Evolutionary conservation across 2,329 filamentous ascomycete species (phyloP), one percentile per base, ranked within the genome.

Genomic region (Madurella mycetomatis): DNA sequence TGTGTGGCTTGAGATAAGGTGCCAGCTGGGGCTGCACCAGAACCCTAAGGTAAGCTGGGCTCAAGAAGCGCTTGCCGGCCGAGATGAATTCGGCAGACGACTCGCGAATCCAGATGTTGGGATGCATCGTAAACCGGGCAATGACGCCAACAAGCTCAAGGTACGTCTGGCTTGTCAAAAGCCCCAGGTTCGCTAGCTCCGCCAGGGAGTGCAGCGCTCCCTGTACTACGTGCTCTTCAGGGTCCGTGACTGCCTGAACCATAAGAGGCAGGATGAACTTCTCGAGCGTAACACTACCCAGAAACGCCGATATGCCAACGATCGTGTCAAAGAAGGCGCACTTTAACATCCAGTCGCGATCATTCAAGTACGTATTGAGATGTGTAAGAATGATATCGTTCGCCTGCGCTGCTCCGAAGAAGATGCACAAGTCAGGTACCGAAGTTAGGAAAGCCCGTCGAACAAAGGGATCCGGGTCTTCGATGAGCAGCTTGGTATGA

Each of bases 341-440:
- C 69, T 96, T 96, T 32, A 99, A 75, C 69, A 90, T 90, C 94
- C 94, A 99, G 68, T 99, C 92, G 41, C 87, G 84, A 64, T 97
- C 94, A 62, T 99, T 99, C 9, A 99, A 74, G 65, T 99, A 99
- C 0, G 94, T 99, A 66, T 97, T 97, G 30, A 99, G 76, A 72
- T 99, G 94, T 32, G 91, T 95, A 18, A 99, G 76, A 15, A 99
- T 85, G n/a, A 99, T 90, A 66, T 99, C 94, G 68, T 95, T 96
- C 1, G 92, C 88, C 65, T 91, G 87, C n/a, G 86, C 81, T 57
- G 88, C 92, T 2, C 90, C 91, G 62, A 99, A 97, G 70, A 99
- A 97, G 61, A 96, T 84, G 67, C 94, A 99, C 1, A 99, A 78
- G 58, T 91, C 89, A 0, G 92, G 87, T 0, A 99, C 92, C 8